Evolutionary conservation across 345 rosid species (phyloP), one percentile per base, ranked within the genome.

Genomic region (Ceriops tagal): DNA sequence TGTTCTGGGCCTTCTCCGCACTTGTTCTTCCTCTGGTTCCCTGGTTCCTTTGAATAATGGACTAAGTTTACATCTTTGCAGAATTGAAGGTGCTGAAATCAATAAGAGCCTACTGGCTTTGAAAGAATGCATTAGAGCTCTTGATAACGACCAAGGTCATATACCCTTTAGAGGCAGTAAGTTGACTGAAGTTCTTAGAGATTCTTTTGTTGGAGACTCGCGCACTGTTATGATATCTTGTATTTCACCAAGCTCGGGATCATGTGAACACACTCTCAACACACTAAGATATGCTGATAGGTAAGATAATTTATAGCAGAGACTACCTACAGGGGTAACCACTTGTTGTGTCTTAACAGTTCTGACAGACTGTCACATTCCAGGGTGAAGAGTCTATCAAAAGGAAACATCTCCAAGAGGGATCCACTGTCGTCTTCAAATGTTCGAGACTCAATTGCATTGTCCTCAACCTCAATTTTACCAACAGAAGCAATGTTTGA

Each of bases 221-320:
- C 84, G 89, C 35, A 87, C 92, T 31, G 92, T 85, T 24, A 87
- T 87, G 89, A 87, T 85, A 75, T 87, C 92, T 3, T 85, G 89
- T 65, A 81, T 87, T 69, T 85, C 92, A 61, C 92, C 92, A 5
- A 73, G 87, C 75, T 85, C 85, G n/a, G 92, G 89, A 30, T 87
- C 89, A 8, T 87, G 92, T 65, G 89, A 85, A 55, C 92, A 87
- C 62, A 87, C 92, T 58, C 81, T 87, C 49, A 87, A 87, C 76
- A 87, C 92, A 3, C 75, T 87, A 65, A 80, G 92, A 75, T 85
- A 87, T 74, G 88, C 89, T 67, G 92, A 85, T 70, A 83, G 92
- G 92, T 92, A 70, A 58, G 46, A 53, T 39, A 34, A 56, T 71
- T 47, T 62, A 30, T 26, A 43, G 66, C 8, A 8, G 30, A 47